These are phyloP conservation scores for Hemerocallis citrina DNA, from an alignment of 106 monocot species.

Conservation along the genomic window DNA sequence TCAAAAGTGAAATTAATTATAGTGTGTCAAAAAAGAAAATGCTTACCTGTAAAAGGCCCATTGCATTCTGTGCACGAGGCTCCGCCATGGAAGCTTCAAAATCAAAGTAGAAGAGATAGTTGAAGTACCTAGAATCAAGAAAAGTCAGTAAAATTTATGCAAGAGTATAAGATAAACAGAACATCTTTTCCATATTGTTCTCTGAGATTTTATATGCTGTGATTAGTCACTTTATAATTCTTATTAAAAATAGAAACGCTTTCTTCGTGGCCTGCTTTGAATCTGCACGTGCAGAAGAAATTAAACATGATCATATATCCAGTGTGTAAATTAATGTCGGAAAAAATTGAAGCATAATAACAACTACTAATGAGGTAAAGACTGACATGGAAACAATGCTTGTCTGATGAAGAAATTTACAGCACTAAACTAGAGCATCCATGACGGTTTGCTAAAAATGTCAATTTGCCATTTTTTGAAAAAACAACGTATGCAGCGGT, in stretches of 20 bases:
- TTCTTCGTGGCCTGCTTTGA: slow-evolving; percentile 74
- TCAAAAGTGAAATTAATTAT: not conserved
- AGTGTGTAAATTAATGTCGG: not conserved
- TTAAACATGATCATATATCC: not conserved
- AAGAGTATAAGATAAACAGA: not conserved
- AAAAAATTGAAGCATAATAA: not conserved
- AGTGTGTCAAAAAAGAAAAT: slow-evolving; percentile 1
- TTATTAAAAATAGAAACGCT: not conserved
- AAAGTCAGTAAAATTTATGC: not conserved
- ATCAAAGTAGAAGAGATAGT: slow-evolving; percentile 74
- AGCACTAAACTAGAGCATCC: no score
- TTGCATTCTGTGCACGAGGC: slow-evolving; percentile 61
- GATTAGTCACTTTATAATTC: not conserved
- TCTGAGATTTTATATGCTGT: not conserved
- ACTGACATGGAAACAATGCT: slow-evolving; percentile 58
- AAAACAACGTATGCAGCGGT: no score
- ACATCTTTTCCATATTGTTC: not conserved
- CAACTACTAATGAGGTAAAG: slow-evolving; percentile 30
- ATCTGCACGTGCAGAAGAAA: slow-evolving; percentile 30
- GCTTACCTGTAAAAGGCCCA: slow-evolving; percentile 56
- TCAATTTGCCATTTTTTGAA: no score
- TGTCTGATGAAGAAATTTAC: no score
- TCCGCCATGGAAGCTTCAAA: slow-evolving; percentile 86
- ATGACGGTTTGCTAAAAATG: no score
- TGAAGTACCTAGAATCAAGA: slow-evolving; percentile 47